Percentiles rank a stretch among this genome's conserved stretches.
These are phyloP conservation scores for Setaria viridis DNA, from an alignment of 202 grass and related monocot genomes.

Conservation along the genomic window DNA sequence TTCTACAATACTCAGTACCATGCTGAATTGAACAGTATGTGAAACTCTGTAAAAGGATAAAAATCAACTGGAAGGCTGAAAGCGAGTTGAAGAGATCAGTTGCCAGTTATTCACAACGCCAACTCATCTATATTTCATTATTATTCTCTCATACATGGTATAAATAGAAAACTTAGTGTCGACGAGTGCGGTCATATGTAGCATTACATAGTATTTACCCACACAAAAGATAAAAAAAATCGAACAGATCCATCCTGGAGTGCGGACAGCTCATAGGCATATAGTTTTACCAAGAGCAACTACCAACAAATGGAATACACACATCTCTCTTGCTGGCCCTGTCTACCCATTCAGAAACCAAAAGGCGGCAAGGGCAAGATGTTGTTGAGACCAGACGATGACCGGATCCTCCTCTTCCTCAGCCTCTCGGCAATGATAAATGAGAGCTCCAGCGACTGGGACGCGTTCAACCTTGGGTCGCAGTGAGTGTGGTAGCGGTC, in stretches of 20 bases:
- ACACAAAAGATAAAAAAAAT: slow-evolving; percentile 4
- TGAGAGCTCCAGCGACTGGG: slow-evolving; percentile 67
- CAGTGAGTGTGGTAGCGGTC: slow-evolving; percentile 82
- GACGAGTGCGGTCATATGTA: slow-evolving; percentile 16
- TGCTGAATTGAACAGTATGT: neutral
- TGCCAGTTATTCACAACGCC: neutral
- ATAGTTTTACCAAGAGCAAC: slow-evolving; percentile 39
- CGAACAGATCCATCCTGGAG: neutral
- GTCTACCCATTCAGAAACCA: slow-evolving; percentile 45
- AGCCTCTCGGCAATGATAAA: slow-evolving; percentile 72
- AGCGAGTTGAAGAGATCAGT: neutral
- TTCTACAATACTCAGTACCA: neutral
- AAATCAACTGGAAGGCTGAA: neutral
- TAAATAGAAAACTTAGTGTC: slow-evolving; percentile 31
- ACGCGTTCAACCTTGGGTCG: slow-evolving; percentile 71
- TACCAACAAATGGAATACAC: slow-evolving; percentile 58
- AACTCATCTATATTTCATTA: slow-evolving; percentile 22
- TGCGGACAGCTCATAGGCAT: slow-evolving; percentile 42
- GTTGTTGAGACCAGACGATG: slow-evolving; percentile 43
- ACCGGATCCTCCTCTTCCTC: slow-evolving; percentile 63
- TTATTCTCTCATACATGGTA: slow-evolving; percentile 43
- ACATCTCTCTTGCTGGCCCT: neutral
- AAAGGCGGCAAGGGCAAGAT: slow-evolving; percentile 57
- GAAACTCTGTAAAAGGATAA: neutral
- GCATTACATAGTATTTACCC: slow-evolving; percentile 39